Percentiles rank a stretch among this genome's conserved stretches.
Conservation (phyloP, 2,329 filamentous ascomycete species). For the Thielaviopsis euricoi region DNA sequence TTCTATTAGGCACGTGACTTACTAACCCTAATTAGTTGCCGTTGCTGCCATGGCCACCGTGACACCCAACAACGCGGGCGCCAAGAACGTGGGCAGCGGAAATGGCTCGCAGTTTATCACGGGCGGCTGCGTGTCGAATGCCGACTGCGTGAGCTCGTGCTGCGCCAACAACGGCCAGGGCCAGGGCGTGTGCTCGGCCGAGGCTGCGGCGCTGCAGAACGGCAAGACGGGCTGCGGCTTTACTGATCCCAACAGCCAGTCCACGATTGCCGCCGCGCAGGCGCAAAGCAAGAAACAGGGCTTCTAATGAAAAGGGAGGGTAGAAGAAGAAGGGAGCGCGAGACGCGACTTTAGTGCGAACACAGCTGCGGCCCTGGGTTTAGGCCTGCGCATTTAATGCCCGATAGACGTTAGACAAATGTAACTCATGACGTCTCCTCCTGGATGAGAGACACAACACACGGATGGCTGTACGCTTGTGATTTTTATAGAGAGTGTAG, state of each 20-base stretch:
- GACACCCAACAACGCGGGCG: conserved; percentile 16
- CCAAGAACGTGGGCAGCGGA: conserved; percentile 16
- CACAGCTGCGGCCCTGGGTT: neutral
- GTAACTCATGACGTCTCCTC: neutral
- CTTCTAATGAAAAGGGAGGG: conserved; percentile 4
- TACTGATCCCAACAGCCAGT: conserved; percentile 13
- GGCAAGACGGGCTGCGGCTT: conserved; percentile 22
- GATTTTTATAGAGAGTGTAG: too few species aligned
- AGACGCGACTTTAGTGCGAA: too few species aligned
- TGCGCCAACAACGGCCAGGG: conserved; percentile 16
- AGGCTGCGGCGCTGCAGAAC: conserved; percentile 16
- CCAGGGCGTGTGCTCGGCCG: conserved; percentile 17
- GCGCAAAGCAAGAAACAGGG: conserved; percentile 11
- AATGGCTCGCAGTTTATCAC: conserved; percentile 18
- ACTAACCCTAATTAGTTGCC: conserved; percentile 11
- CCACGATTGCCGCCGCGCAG: conserved; percentile 11
- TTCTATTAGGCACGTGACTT: neutral
- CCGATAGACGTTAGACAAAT: neutral
- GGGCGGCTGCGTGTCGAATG: conserved; percentile 17
- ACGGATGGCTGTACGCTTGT: too few species aligned
- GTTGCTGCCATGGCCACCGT: conserved; percentile 13
- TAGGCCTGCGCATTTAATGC: neutral
- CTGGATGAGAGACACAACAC: neutral
- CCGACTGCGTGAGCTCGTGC: conserved; percentile 17
- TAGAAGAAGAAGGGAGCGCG: too few species aligned